Evolutionary conservation across 2,329 filamentous ascomycete genomes (phyloP).

Genomic region (Epicoccum nigrum): DNA sequence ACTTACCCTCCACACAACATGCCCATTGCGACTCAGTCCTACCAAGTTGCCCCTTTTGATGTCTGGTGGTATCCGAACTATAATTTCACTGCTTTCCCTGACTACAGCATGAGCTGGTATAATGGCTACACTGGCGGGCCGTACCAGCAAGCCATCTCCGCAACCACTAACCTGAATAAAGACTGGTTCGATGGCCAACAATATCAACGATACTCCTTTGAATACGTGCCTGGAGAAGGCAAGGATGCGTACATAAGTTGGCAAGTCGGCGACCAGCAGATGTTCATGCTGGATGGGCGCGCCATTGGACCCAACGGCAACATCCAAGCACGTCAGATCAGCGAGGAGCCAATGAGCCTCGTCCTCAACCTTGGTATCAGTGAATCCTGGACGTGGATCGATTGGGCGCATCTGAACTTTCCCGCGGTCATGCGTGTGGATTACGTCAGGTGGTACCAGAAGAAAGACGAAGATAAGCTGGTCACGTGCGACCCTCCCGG

Average conservation of each 20-base stretch:
- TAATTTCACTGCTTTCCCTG: slow-evolving; percentile 58
- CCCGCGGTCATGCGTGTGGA: slow-evolving; percentile 61
- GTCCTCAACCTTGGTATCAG: slow-evolving; percentile 61
- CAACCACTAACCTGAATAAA: slow-evolving; percentile 60
- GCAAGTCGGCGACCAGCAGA: slow-evolving; percentile 59
- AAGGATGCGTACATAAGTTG: slow-evolving; percentile 57
- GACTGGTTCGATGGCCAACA: slow-evolving; percentile 60
- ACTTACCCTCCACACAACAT: slow-evolving; percentile 48
- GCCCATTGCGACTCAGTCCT: slow-evolving; percentile 56
- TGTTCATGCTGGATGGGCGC: slow-evolving; percentile 59
- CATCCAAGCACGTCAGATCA: slow-evolving; percentile 55
- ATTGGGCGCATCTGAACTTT: slow-evolving; percentile 54
- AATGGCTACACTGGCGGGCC: slow-evolving; percentile 62
- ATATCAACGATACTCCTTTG: slow-evolving; percentile 63
- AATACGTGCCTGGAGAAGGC: slow-evolving; percentile 58
- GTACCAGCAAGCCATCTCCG: slow-evolving; percentile 63
- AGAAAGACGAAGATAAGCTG: slow-evolving; percentile 52
- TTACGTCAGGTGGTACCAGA: slow-evolving; percentile 63
- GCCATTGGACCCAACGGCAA: slow-evolving; percentile 62
- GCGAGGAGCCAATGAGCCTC: slow-evolving; percentile 61
- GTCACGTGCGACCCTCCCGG: slow-evolving; percentile 63
- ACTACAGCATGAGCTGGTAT: slow-evolving; percentile 55
- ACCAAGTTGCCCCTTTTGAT: slow-evolving; percentile 58
- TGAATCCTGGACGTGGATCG: slow-evolving; percentile 57
- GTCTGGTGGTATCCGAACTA: slow-evolving; percentile 60